These are phyloP conservation scores for Proliferodiscus dingleyae DNA, from an alignment of 2,329 filamentous ascomycete genomes.

Conservation along the genomic window DNA sequence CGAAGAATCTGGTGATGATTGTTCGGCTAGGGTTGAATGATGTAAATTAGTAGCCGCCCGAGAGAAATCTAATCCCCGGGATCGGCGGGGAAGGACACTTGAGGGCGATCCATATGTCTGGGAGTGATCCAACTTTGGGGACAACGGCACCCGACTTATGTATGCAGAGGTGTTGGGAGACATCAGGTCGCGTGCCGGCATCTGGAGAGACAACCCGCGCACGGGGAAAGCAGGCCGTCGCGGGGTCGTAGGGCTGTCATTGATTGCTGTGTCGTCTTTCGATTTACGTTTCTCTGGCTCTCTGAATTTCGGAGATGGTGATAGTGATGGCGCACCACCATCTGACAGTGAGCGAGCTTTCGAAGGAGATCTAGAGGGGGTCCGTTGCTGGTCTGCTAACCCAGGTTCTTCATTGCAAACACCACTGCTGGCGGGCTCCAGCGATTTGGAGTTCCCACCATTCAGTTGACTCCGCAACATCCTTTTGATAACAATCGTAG, in stretches of 20 bases:
- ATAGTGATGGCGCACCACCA: constrained; percentile 26
- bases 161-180: constrained; percentile 40
- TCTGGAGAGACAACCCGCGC: constrained; percentile 65
- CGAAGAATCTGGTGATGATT: constrained; percentile 83
- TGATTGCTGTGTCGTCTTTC: constrained; percentile 32
- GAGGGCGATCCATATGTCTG: constrained; percentile 83
- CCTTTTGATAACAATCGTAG: constrained; percentile 29
- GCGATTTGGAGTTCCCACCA: constrained; percentile 6
- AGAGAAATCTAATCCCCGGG: constrained; percentile 87
- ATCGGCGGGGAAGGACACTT: constrained; percentile 82
- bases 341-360: constrained; percentile 31
- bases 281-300: constrained; percentile 28
- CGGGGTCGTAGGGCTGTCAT: constrained; percentile 61
- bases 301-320: constrained; percentile 31
- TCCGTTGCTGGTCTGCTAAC: constrained; percentile 8
- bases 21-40: constrained; percentile 87
- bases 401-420: constrained; percentile 1
- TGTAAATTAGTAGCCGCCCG: constrained; percentile 90
- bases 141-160: constrained; percentile 63
- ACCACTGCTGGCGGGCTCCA: constrained; percentile 7
- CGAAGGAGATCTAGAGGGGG: constrained; percentile 26
- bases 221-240: constrained; percentile 58
- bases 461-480: constrained; percentile 24
- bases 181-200: constrained; percentile 52
- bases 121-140: constrained; percentile 78